Evolutionary conservation across 2,329 filamentous ascomycete genomes (phyloP), one percentile per base, ranked within the genome.

Genomic region (Verticillium zaregamsianum): DNA sequence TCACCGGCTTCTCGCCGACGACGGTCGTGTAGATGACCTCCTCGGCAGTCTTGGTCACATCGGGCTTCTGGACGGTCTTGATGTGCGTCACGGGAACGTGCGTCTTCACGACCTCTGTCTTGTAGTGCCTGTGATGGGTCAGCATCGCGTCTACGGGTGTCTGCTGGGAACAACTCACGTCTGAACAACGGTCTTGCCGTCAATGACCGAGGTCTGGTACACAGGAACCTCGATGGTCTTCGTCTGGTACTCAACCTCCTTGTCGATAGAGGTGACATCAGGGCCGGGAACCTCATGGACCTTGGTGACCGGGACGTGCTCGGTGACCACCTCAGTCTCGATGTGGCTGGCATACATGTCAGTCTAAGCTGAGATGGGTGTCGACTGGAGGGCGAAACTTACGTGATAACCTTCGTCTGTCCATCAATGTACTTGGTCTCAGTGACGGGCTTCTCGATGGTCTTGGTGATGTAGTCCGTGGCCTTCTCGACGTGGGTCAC

Each of bases 401-500:
- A 49, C 40, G 76, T 70, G 14, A 76, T 73, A 0, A 78, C 70
- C 1, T 78, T 69, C 3, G 75, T 76, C 45, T 72, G 68, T 32
- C 81, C 81, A 31, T 68, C 74, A 3, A 81, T 59, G 2, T 77
- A 79, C 69, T 75, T 76, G 56, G 77, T 78, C 66, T 78, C 72
- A 1, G 79, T 82, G 15, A 82, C 68, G 9, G 79, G 77, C 68
- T 77, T 80, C 15, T 81, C 70, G 17, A 72, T 75, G 15, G 80
- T 83, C 39, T 76, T 60, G 6, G 80, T 82, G 9, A 69, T 73
- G 67, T 80, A 78, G 20, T 71, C 71, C 8, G 78, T 71, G 14
- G 74, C 72, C 23, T 72, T 71, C 31, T 73, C 71, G 0, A 74
- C 77, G 31, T 73, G 62, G 3, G 76, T 80, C 8, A 75, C 73